Base-by-base conservation (phyloP, 2,329 filamentous ascomycete species). In the Ambrosiella beaveri region DNA sequence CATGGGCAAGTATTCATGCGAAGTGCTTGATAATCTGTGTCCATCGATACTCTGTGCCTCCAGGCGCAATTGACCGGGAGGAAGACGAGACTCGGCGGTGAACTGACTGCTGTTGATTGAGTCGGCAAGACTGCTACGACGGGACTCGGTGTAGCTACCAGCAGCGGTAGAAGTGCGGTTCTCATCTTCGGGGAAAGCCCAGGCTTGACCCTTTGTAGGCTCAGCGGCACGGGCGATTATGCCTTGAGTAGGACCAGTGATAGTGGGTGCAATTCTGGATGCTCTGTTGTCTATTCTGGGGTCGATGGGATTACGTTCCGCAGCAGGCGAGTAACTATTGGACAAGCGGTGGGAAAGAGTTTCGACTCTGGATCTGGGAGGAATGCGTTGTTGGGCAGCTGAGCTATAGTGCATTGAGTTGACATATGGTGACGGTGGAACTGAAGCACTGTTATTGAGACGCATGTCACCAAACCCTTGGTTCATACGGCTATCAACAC, bases 101-200 rank as follows among this genome's bases (percentile, higher is more conserved):
- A 82, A 88, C 63, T 89, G 84, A 68, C 85, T 89, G 70, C 85
- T 89, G 3, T 85, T 85, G 59, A 90, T 74, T 0, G 86, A 90
- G 17, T 88, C 84, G 40, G 86, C 83, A 61, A 86, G 78, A 64
- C 85, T 89, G 67, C 85, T 88, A 61, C 85, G 79, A 61, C 86
- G 76, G 8, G 86, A 89, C 53, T 73, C 71, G 63, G 66, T 69
- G 66, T 69, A 65, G 41, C 57, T 61, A 15, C 51, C 51, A 9
- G 35, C 37, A 7, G 27, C 51, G 9, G 51, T 53, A 75, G 75
- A 40, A 69, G 72, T 59, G 66, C 75, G 66, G 57, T 75, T 70
- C 56, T 82, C 79, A 57, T 85, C 81, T 65, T 88, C 86, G 1
- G 86, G 86, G 64, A 90, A 90, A 63, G 86, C 86, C 86, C 86